Base-by-base conservation (phyloP, 2,329 filamentous ascomycete genomes). In the Alternaria sp. region DNA sequence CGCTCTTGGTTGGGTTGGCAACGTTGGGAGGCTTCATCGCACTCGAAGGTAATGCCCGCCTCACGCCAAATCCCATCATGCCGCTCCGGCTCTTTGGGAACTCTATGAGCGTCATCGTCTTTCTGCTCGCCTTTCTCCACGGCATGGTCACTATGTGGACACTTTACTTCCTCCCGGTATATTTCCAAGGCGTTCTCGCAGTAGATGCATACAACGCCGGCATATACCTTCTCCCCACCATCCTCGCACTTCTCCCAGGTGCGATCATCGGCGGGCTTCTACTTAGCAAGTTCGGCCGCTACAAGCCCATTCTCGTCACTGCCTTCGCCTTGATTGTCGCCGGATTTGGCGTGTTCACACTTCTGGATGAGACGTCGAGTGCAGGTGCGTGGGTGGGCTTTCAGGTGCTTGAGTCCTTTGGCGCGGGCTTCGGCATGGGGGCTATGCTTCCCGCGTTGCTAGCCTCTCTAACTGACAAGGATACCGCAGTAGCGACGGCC, bases 101-200 rank as follows among this genome's bases (percentile, higher is more conserved):
- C 37, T 41, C 37, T 18, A 41, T 41, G 37, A 41, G 37, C 37
- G 8, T 41, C 37, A 41, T 41, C 37, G 37, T 41, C 37, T 54
- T 33, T 6, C 18, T 37, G 7, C 28, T 43, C 51, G 41, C 51
- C 21, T 55, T 55, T 37, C 30, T 55, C 21, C 51, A 55, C 33
- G 30, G 33, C 8, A 25, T 55, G 5, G 33, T 55, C 20, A 55
- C 51, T n/a, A 55, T 55, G 51, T 55, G 51, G 51, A 15, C 21
- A 2, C 33, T 55, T 18, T 55, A 55, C 20, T 68, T 72, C 58
- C 55, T 61, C 4, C 72, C 70, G 4, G 23, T 70, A 7, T 75
- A 73, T 44, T 71, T 72, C 61, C 67, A 69, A 44, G 65, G 50
- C 12, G 57, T 70, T 1, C 45, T 44, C 11, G 49, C 7, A 41